Evolutionary conservation across 352 stramenopile species (phyloP), one percentile per base, ranked within the genome.

Genomic region (Achlya hypogyna): DNA sequence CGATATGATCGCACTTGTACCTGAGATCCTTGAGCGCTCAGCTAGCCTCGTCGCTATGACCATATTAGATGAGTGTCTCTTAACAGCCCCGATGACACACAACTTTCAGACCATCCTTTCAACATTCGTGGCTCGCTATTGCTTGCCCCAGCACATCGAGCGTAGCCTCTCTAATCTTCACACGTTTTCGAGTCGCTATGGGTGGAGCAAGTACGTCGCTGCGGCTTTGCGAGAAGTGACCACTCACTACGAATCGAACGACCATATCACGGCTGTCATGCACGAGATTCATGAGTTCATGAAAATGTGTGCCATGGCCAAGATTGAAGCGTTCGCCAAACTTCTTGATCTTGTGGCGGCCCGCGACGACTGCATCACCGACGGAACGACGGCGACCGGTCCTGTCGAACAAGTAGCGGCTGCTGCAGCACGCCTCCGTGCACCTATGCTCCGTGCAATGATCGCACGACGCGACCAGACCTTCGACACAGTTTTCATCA

Each of bases 21-120:
- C 49, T 54, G 49, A 54, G 29, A 54, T 54, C 16, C 49, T 54
- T 14, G 49, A 54, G 49, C 49, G 49, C 6, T 54, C 49, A 6
- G 49, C 6, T 16, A 34, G 49, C 49, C 49, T 54, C 14, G 49
- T 54, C 29, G 49, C 49, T 6, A 54, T 54, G 49, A 6, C 6
- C 6, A 6, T 6, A 6, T 16, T 54, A 6, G 49, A 54, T 16
- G 49, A 6, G 29, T 16, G 49, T 16, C 14, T 54, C 6, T 6
- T 34, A 14, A 16, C 23, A 14, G 23, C 23, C 6, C 49, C 49
- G 49, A 54, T 54, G 6, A 6, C 49, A 34, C 49, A 6, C 23
- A 34, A 34, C 23, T 16, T 16, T 16, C 23, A 54, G 6, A 54
- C 23, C 23, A 16, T 54, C 29, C 6, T 54, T 6, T 54, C 6